These are phyloP conservation scores for Kluyveromyces starmeri DNA, from an alignment of 805 yeast species.

Conservation along the genomic window DNA sequence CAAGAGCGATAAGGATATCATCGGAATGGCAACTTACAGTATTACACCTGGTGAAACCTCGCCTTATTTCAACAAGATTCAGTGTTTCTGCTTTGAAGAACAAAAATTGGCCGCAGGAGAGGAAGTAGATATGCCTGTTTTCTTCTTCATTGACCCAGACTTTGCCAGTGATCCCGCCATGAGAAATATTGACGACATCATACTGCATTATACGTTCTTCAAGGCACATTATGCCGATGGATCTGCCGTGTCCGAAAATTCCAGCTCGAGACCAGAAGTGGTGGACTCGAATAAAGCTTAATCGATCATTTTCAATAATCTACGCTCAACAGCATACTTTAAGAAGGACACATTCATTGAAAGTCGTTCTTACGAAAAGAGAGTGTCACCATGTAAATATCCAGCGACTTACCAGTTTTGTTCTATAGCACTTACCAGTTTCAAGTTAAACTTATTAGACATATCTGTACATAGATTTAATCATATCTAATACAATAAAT, in stretches of 20 bases:
- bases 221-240: constrained; percentile 41
- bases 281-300: too few species aligned
- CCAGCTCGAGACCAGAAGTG: constrained; percentile 1
- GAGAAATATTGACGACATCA: constrained; percentile 84
- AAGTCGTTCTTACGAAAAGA: too few species aligned
- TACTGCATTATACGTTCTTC: constrained; percentile 88
- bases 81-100: constrained; percentile 97
- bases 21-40: constrained; percentile 97
- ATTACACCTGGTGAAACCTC: constrained; percentile 96
- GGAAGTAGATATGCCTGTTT: constrained; percentile 98
- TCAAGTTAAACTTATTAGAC: too few species aligned
- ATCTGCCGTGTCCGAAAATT: constrained; percentile 25
- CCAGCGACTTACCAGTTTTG: too few species aligned
- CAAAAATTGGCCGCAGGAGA: constrained; percentile 91
- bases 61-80: constrained; percentile 92
- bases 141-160: constrained; percentile 94
- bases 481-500: too few species aligned
- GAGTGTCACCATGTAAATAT: too few species aligned
- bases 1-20: constrained; percentile 74
- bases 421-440: too few species aligned
- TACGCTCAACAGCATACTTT: too few species aligned
- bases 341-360: too few species aligned
- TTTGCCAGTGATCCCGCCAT: constrained; percentile 87
- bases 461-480: too few species aligned
- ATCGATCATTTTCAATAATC: too few species aligned